These are phyloP conservation scores for Exserohilum turcica DNA, from an alignment of 2,329 filamentous ascomycete genomes.

Conservation along the genomic window DNA sequence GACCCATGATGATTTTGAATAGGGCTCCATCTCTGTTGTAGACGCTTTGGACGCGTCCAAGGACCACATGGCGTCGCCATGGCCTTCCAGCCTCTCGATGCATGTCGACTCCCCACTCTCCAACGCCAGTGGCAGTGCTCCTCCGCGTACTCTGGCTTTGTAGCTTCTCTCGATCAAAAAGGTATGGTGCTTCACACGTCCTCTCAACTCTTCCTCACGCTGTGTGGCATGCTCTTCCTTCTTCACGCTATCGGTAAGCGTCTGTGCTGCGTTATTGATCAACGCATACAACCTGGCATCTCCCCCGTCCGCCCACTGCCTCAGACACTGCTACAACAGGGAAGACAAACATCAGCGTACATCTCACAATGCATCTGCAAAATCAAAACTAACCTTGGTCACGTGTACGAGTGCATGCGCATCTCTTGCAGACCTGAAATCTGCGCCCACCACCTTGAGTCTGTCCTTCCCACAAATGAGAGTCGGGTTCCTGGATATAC, in stretches of 20 bases:
- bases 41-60: background rate
- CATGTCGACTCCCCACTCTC: background rate
- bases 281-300: constrained; percentile 5
- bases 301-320: constrained; percentile 2
- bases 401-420: constrained; percentile 10
- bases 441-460: constrained; percentile 9
- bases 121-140: background rate
- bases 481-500: constrained; percentile 11
- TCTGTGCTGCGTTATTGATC: constrained; percentile 21
- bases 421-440: constrained; percentile 14
- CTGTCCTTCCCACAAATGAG: constrained; percentile 8
- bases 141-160: constrained; percentile 12
- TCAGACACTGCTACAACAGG: constrained; percentile 6
- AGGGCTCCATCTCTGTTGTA: constrained; percentile 4
- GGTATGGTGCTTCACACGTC: background rate
- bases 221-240: constrained; percentile 9
- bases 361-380: background rate
- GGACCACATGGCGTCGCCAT: background rate
- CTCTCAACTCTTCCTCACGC: constrained; percentile 2
- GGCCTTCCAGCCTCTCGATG: background rate
- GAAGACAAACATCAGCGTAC: background rate
- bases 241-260: constrained; percentile 18
- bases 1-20: constrained; percentile 17
- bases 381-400: constrained; percentile 1
- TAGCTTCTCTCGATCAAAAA: constrained; percentile 9